A percentile compares a stretch with the other conserved stretches of the same genome.
Evolutionary conservation across 1,284 basidiomycete genomes (phyloP).

Genomic region (Pisolithus thermaeus): DNA sequence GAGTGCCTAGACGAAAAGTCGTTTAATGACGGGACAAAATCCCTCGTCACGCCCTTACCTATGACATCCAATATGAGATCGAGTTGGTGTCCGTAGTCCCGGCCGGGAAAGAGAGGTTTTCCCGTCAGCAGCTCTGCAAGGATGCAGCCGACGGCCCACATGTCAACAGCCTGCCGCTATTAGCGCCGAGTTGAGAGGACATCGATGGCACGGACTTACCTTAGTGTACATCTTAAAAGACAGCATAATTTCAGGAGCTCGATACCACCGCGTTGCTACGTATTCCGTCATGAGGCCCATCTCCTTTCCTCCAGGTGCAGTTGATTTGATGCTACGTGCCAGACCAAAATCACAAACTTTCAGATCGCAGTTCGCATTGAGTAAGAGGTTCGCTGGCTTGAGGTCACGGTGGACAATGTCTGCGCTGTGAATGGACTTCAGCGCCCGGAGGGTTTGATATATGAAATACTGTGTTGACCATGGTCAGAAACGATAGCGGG

Average conservation of each 20-base stretch:
- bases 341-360: slow-evolving; percentile 85
- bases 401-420: slow-evolving; percentile 79
- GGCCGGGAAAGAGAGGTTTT: slow-evolving; percentile 80
- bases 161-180: slow-evolving; percentile 58
- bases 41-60: slow-evolving; percentile 33
- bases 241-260: slow-evolving; percentile 87
- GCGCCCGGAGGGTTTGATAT: slow-evolving; percentile 73
- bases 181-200: not conserved
- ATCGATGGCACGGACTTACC: slow-evolving; percentile 25
- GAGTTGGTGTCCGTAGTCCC: slow-evolving; percentile 86
- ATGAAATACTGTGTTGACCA: slow-evolving; percentile 51
- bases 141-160: slow-evolving; percentile 88
- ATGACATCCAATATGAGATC: slow-evolving; percentile 85
- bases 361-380: slow-evolving; percentile 84
- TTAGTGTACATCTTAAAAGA: slow-evolving; percentile 83
- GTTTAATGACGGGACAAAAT: not conserved
- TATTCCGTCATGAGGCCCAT: slow-evolving; percentile 80
- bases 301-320: slow-evolving; percentile 56
- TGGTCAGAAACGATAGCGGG: slow-evolving; percentile 5
- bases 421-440: slow-evolving; percentile 80
- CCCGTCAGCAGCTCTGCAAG: slow-evolving; percentile 82
- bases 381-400: slow-evolving; percentile 76
- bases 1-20: slow-evolving; percentile 47
- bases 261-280: slow-evolving; percentile 82
- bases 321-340: slow-evolving; percentile 64